Evolutionary conservation across 1,139 yeast species (phyloP).

Genomic region (Pneumocystis wakefieldiae): DNA sequence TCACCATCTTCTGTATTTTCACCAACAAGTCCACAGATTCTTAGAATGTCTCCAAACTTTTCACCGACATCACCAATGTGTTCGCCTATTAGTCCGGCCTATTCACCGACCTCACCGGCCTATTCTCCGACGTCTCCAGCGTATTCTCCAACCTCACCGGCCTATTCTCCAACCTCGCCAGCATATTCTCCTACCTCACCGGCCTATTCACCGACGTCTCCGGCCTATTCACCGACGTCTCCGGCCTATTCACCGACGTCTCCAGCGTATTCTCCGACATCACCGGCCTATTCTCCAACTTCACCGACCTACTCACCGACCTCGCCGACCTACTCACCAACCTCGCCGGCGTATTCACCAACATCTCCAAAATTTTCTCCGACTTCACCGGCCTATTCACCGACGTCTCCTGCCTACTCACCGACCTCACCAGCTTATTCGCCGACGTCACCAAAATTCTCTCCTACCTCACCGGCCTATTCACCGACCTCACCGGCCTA

Average conservation of each 20-base stretch:
- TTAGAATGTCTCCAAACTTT: conserved; percentile 31
- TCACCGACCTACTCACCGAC: conserved; percentile 30
- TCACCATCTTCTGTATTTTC: conserved; percentile 16
- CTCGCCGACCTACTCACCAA: conserved; percentile 39
- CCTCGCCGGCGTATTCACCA: conserved; percentile 36
- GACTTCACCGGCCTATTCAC: conserved; percentile 58
- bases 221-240: conserved; percentile 53
- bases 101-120: conserved; percentile 50
- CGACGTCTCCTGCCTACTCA: conserved; percentile 55
- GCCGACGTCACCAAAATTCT: conserved; percentile 49
- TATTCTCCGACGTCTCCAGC: conserved; percentile 62
- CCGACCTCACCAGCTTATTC: conserved; percentile 62
- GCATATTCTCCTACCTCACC: conserved; percentile 66
- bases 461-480: conserved; percentile 54
- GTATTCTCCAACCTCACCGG: conserved; percentile 62
- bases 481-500: conserved; percentile 43
- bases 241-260: conserved; percentile 54
- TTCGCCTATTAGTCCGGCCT: conserved; percentile 45
- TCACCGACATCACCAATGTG: conserved; percentile 40
- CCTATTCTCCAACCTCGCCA: conserved; percentile 66
- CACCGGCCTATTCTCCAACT: conserved; percentile 58
- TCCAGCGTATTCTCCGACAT: conserved; percentile 42
- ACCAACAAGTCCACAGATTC: background rate
- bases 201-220: conserved; percentile 51
- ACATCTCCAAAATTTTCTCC: conserved; percentile 57